Conservation (phyloP, 768 basidiomycete genomes). For the Phylloporus rhodoxanthus region DNA sequence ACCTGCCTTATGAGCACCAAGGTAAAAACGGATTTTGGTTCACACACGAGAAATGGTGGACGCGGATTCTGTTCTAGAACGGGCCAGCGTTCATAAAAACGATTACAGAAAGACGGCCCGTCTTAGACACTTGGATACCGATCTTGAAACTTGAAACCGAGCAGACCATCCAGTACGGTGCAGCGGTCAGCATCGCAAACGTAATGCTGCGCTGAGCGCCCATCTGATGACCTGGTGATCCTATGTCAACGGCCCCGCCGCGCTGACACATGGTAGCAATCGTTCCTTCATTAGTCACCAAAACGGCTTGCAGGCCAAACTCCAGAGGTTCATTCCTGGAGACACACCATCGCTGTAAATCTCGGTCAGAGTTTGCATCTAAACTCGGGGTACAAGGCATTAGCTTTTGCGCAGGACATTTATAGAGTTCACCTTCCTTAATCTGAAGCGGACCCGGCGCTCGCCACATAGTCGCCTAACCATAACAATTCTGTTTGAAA, state of each 20-base stretch:
- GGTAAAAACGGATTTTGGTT: neutral
- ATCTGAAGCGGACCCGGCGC: neutral
- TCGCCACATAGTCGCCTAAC: neutral
- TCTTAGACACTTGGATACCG: neutral
- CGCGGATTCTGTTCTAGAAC: neutral
- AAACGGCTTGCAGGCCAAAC: neutral
- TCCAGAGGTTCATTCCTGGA: constrained; percentile 2
- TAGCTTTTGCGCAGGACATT: neutral
- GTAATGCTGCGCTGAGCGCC: constrained; percentile 8
- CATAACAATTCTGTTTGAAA: neutral
- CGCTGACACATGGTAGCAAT: constrained; percentile 7
- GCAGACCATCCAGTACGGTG: constrained; percentile 3
- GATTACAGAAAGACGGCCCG: too few species aligned
- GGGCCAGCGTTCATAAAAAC: neutral
- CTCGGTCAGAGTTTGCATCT: constrained; percentile 1
- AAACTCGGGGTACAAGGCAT: neutral
- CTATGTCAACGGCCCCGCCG: constrained; percentile 14
- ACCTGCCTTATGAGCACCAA: constrained; percentile 2
- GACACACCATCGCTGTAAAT: neutral
- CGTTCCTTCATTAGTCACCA: constrained; percentile 5
- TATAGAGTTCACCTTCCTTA: neutral
- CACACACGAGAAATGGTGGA: neutral
- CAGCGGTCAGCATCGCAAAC: constrained; percentile 1
- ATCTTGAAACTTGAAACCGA: constrained; percentile 2
- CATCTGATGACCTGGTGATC: constrained; percentile 6